Conservation (phyloP, 768 basidiomycete genomes). For the Crassisporium funariophilum region DNA sequence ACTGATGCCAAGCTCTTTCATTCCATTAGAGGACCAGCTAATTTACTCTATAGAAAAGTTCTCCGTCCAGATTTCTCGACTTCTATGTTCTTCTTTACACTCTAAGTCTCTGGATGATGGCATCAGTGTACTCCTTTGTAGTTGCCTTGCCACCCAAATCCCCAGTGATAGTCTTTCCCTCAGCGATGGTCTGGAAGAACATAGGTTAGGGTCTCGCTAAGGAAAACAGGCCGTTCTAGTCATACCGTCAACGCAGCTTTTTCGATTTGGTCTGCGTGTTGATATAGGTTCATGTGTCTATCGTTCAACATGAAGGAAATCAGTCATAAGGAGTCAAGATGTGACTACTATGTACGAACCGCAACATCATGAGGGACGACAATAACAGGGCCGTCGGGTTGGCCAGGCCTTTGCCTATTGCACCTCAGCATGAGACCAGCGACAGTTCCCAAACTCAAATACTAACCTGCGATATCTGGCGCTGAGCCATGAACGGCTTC, state of each 20-base stretch:
- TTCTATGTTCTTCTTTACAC: conserved; percentile 24
- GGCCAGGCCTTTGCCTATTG: conserved; percentile 82
- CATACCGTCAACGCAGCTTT: conserved; percentile 86
- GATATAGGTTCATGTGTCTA: conserved; percentile 91
- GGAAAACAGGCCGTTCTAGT: conserved; percentile 10
- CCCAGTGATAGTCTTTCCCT: conserved; percentile 93
- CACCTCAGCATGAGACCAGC: neutral
- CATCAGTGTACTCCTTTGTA: conserved; percentile 86
- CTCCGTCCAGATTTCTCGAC: conserved; percentile 18
- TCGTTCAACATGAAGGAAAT: conserved; percentile 14
- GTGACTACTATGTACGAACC: conserved; percentile 48
- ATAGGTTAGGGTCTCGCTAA: conserved; percentile 1
- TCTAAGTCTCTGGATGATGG: conserved; percentile 77
- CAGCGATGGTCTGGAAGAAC: conserved; percentile 82
- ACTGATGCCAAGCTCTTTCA: too few relatives aligned
- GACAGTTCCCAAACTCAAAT: neutral
- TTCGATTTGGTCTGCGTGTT: conserved; percentile 88
- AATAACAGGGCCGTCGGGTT: conserved; percentile 99
- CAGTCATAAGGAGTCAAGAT: conserved; percentile 10
- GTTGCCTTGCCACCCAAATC: conserved; percentile 93
- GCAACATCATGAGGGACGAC: conserved; percentile 97
- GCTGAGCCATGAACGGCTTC: conserved; percentile 99
- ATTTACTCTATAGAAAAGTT: conserved; percentile 19
- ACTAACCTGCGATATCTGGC: conserved; percentile 93
- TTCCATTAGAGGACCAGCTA: too few relatives aligned